A percentile compares a stretch with the other conserved stretches of the same genome.
Conservation (phyloP, 176 grass and related monocot species). For the Themeda triandra region DNA sequence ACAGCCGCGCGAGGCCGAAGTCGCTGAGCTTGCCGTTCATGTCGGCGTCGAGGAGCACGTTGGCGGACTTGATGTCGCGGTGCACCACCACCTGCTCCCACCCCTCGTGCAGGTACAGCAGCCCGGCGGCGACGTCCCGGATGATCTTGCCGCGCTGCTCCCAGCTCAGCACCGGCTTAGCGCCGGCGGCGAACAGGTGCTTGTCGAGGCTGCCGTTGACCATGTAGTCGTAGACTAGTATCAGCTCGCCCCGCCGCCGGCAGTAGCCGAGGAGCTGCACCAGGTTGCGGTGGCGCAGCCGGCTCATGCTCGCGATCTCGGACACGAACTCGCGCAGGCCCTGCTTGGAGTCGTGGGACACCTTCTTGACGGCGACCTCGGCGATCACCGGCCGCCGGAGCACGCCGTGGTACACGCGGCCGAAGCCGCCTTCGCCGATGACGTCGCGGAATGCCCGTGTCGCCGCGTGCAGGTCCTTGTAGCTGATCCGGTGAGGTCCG, state of each 20-base stretch:
- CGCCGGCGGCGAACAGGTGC: conserved; percentile 37
- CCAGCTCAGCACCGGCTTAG: neutral
- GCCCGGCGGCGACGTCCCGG: conserved; percentile 18
- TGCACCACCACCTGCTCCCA: conserved; percentile 59
- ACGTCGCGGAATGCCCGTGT: conserved; percentile 61
- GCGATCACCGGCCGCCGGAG: conserved; percentile 6
- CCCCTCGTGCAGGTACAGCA: conserved; percentile 44
- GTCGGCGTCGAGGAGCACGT: conserved; percentile 55
- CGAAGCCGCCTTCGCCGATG: conserved; percentile 66
- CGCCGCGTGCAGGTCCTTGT: conserved; percentile 54
- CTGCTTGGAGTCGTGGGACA: conserved; percentile 64
- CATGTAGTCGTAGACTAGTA: conserved; percentile 87
- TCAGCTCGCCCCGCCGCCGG: conserved; percentile 58
- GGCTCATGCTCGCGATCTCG: conserved; percentile 74
- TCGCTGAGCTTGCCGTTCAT: conserved; percentile 8
- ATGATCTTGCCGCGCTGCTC: conserved; percentile 24
- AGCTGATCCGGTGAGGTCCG: conserved; percentile 62
- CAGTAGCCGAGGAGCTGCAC: conserved; percentile 79
- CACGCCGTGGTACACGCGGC: conserved; percentile 60
- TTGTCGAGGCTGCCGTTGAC: conserved; percentile 64
- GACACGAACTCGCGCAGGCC: conserved; percentile 73
- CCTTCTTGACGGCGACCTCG: conserved; percentile 74
- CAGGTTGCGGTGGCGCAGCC: conserved; percentile 71
- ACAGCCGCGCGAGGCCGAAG: no score
- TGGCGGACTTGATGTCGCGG: conserved; percentile 83